These are phyloP conservation scores for Fraxinus albicans DNA, from an alignment of 305 asterid genomes.

Conservation along the genomic window DNA sequence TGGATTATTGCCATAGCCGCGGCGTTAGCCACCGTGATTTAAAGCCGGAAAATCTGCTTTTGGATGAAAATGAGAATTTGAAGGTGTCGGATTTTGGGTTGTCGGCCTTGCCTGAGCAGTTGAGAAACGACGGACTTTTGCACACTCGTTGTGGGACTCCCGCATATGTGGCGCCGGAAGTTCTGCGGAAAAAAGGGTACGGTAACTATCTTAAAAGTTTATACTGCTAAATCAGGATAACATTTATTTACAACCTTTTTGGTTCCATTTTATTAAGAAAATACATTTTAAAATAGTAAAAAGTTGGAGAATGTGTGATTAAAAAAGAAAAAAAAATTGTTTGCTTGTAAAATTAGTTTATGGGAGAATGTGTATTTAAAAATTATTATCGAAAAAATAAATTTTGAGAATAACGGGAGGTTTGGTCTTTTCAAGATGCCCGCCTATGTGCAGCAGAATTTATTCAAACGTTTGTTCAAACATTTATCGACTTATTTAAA, in stretches of 20 bases:
- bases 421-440: background rate
- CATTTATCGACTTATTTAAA: background rate
- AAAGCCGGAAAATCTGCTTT: conserved; percentile 75
- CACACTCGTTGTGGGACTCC: conserved; percentile 90
- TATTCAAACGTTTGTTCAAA: background rate
- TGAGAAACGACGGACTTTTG: conserved; percentile 58
- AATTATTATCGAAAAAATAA: too few relatives aligned
- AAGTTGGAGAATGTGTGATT: too few relatives aligned
- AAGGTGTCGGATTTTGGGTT: conserved; percentile 79
- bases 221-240: background rate
- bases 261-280: too few relatives aligned
- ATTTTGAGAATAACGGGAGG: too few relatives aligned
- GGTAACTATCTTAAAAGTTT: background rate
- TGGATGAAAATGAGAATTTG: conserved; percentile 61
- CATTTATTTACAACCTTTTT: too few relatives aligned
- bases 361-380: too few relatives aligned
- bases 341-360: too few relatives aligned
- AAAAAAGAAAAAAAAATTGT: too few relatives aligned
- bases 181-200: conserved; percentile 64
- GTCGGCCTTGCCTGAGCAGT: conserved; percentile 81
- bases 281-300: too few relatives aligned
- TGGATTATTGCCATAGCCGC: conserved; percentile 81
- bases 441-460: background rate
- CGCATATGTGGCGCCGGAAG: conserved; percentile 84
- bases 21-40: conserved; percentile 78